These are phyloP conservation scores for Yamadazyma triangularis DNA, from an alignment of 1,139 yeast genomes.

Conservation along the genomic window DNA sequence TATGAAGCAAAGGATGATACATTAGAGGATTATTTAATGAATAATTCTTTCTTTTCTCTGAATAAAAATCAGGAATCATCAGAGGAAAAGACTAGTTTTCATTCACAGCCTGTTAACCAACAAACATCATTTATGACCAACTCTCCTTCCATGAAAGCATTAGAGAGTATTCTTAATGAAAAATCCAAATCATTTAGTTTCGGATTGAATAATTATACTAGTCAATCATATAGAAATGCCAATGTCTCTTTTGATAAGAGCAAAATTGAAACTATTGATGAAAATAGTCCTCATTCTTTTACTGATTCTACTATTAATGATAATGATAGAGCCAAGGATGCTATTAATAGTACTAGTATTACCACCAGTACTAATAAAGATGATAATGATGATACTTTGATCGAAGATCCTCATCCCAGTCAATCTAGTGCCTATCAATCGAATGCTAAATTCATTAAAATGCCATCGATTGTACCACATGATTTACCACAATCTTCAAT, in stretches of 20 bases:
- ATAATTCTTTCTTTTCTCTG: constrained; percentile 12
- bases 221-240: constrained; percentile 12
- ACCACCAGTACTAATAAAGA: constrained; percentile 6
- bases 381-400: constrained; percentile 25
- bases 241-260: constrained; percentile 1
- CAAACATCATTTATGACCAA: constrained; percentile 45
- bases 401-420: constrained; percentile 12
- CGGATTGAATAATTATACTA: constrained; percentile 7
- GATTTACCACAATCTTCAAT: constrained; percentile 1
- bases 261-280: neutral
- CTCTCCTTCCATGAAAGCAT: constrained; percentile 53
- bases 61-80: neutral
- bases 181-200: constrained; percentile 16
- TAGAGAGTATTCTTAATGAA: constrained; percentile 43
- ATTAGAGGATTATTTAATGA: constrained; percentile 13
- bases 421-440: neutral
- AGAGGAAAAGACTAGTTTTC: constrained; percentile 5
- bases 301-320: constrained; percentile 14
- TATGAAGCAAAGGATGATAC: constrained; percentile 6
- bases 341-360: constrained; percentile 3
- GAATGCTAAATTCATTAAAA: constrained; percentile 9
- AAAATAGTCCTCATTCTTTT: constrained; percentile 1
- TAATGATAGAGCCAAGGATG: constrained; percentile 3
- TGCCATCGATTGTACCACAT: constrained; percentile 13
- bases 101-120: constrained; percentile 3